Base-by-base conservation (phyloP, 1,284 basidiomycete genomes). In the Inonotus obliquus region DNA sequence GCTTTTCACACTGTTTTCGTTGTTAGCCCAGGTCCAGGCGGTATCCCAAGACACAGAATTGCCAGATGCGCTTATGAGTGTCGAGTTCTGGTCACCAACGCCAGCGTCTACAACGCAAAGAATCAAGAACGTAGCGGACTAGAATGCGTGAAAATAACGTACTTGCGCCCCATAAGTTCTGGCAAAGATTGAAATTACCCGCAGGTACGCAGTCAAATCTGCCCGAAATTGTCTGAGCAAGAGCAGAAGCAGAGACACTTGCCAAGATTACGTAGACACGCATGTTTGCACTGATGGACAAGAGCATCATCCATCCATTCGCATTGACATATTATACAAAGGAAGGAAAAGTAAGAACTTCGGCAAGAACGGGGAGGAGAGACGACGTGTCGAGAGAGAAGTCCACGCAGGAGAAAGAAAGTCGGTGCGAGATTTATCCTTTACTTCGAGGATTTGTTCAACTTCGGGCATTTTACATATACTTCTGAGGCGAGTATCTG, bases 81-180 rank as follows among this genome's bases (percentile, higher is more conserved):
- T 84, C 1, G 41, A 44, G 53, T 70, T 74, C 67, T 84, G 81
- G 19, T 68, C 73, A 21, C 83, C 83, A 3, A 78, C 77, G 5
- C 83, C 82, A 37, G 72, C 71, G n/a, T 57, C 76, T 78, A 57
- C 9, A 6, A 54, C 11, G 11, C n/a, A n/a, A n/a, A 27, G 7
- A 29, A 37, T 48, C 44, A 53, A 44, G 38, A 55, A 54, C 21
- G 13, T n/a, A 25, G 25, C 32, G 27, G 21, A 60, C n/a, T 25
- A 39, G n/a, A 2, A 59, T 27, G 51, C 2, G 27, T n/a, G 5
- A 38, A 11, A 44, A 13, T 19, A 9, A 70, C 76, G 57, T 65
- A 81, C 79, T 61, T 58, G 69, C 67, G 19, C 81, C 82, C 82
- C 82, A 84, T 10, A 81, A 76, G 69, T 84, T 82, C 69, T 83